Evolutionary conservation across 2,329 filamentous ascomycete species (phyloP), one percentile per base, ranked within the genome.

Genomic region (Bipolaris cookei): DNA sequence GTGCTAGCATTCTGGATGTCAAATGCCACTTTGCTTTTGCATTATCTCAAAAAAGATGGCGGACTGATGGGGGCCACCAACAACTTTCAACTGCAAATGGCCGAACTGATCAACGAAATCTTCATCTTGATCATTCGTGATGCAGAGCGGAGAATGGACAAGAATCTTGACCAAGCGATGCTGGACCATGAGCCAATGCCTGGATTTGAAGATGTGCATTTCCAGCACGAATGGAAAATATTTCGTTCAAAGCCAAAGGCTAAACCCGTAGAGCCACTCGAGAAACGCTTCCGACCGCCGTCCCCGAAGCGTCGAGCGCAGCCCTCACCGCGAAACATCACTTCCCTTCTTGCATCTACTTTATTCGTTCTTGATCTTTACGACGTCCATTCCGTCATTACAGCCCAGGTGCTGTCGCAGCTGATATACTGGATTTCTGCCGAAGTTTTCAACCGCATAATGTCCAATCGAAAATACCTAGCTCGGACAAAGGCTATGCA

Each of bases 1-100:
- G 97, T 99, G 65, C 82, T 99, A 35, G 95, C 95, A 2, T 99
- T 99, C 73, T 99, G 95, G 95, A 92, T 97, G 70, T 98, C 95
- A 1, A 99, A 99, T 75, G 92, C 92, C 7, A 99, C 95, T 0
- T 80, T 99, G 37, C 80, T 99, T n/a, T 81, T 98, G 51, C 94
- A 99, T 76, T 99, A 99, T 73, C 82, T 99, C 51, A 97, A 97
- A 75, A 99, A 99, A 77, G 95, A 99, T 68, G 80, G 85, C 5
- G 93, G 92, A 0, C 80, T 98, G 16, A 84, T 93, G 6, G 85
- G 89, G 70, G 88, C 90, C 7, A 98, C 94, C 0, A 85, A 88
- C 0, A 89, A 95, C 65, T 98, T 97, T 65, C 95, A 99, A 76
- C 86, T 92, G 14, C 93, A 98, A 67, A 87, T 99, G 64, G 90